These are phyloP conservation scores for Cyanophora paradoxa DNA, from an alignment of 78 protist genomes.

Conservation along the genomic window DNA sequence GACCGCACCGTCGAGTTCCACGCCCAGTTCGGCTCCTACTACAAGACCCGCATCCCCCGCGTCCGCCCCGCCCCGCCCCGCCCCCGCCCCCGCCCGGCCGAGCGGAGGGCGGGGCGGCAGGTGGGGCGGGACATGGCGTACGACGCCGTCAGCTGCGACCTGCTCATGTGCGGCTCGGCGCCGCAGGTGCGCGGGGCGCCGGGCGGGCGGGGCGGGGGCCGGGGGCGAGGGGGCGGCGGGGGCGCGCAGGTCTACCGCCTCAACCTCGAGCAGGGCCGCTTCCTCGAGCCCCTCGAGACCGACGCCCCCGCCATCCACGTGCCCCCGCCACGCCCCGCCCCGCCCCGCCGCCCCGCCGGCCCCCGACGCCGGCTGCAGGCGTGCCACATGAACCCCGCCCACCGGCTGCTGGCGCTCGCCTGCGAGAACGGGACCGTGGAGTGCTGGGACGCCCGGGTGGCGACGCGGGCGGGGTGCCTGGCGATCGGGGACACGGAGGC, in stretches of 20 bases:
- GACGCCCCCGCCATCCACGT: constrained; percentile 43
- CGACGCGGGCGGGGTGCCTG: not conserved
- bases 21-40: constrained; percentile 74
- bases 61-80: constrained; percentile 1
- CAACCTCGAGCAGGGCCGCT: constrained; percentile 80
- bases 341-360: too few relatives aligned
- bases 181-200: too few relatives aligned
- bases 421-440: constrained; percentile 36
- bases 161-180: constrained; percentile 32
- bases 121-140: constrained; percentile 82
- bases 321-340: constrained; percentile 16
- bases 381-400: not conserved
- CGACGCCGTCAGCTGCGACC: constrained; percentile 58
- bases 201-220: too few relatives aligned
- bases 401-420: constrained; percentile 51
- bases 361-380: not conserved
- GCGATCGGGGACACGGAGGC: not conserved
- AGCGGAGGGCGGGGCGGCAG: not conserved
- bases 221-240: too few relatives aligned
- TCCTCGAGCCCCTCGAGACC: constrained; percentile 59
- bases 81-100: not conserved
- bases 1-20: constrained; percentile 89
- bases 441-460: constrained; percentile 39
- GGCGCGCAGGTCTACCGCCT: constrained; percentile 58
- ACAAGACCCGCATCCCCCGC: constrained; percentile 68